phyloP scores from a whole-genome alignment of 495 filamentous ascomycete species.

The Patellaria atrata region DNA sequence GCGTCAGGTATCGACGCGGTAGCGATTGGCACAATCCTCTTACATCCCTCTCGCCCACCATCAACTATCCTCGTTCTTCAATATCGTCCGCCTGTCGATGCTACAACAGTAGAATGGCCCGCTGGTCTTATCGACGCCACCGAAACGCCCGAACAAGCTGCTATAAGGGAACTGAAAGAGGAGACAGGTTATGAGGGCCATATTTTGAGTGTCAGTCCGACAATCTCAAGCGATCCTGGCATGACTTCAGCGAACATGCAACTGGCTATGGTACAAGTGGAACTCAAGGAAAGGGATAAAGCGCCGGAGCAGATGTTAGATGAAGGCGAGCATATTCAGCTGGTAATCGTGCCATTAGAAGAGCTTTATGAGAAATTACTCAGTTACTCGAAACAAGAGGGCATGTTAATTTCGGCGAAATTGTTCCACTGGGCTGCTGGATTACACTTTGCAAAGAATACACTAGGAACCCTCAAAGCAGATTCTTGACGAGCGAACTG shows the following conservation, averaged over 20 bases:
- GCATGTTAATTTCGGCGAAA: conserved; percentile 18
- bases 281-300: conserved; percentile 25
- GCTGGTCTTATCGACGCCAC: conserved; percentile 74
- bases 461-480: too few species aligned
- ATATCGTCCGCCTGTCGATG: conserved; percentile 70
- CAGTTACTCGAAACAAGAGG: conserved; percentile 29
- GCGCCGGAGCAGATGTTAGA: conserved; percentile 29
- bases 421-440: conserved; percentile 22
- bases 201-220: conserved; percentile 44
- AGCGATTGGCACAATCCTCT: conserved; percentile 75
- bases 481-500: too few species aligned
- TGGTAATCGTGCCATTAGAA: conserved; percentile 24
- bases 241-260: conserved; percentile 30
- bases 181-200: conserved; percentile 80
- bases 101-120: conserved; percentile 67
- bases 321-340: conserved; percentile 28
- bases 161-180: conserved; percentile 80
- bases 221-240: conserved; percentile 26
- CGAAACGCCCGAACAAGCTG: conserved; percentile 64
- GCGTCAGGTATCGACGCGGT: conserved; percentile 68
- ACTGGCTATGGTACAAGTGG: conserved; percentile 26
- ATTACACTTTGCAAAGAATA: conserved; percentile 16
- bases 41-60: conserved; percentile 49
- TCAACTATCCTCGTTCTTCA: conserved; percentile 65
- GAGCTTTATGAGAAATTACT: conserved; percentile 37